phyloP scores from a whole-genome alignment of 148 eudicot genomes.

The Camellia sinensis region DNA sequence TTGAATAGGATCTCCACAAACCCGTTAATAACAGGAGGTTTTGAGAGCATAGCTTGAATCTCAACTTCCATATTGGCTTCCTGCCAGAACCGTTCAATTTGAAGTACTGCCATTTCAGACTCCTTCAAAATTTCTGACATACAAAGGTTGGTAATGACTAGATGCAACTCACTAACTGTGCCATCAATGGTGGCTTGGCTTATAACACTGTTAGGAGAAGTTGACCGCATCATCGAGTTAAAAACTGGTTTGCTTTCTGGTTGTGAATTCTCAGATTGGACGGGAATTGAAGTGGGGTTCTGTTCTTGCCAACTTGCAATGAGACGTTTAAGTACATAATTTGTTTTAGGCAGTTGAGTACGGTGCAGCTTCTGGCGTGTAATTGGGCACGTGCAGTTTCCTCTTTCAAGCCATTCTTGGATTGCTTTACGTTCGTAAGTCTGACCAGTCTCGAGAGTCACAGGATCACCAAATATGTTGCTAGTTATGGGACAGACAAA shows the following conservation, averaged over 20 bases:
- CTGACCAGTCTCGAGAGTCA: constrained; percentile 57
- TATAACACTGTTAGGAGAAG: constrained; percentile 36
- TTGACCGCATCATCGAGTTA: constrained; percentile 10
- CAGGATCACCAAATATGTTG: constrained; percentile 48
- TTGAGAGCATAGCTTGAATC: constrained; percentile 37
- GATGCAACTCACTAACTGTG: constrained; percentile 30
- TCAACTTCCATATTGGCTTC: constrained; percentile 33
- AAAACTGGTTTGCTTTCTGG: constrained; percentile 18
- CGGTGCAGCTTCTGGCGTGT: constrained; percentile 48
- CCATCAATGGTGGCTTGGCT: constrained; percentile 36
- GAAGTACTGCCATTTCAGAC: constrained; percentile 42
- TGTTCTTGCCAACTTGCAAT: constrained; percentile 48
- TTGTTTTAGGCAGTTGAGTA: constrained; percentile 44
- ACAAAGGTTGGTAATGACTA: constrained; percentile 41
- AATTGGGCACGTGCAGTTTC: constrained; percentile 47
- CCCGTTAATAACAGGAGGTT: constrained; percentile 45
- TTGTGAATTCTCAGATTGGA: constrained; percentile 16
- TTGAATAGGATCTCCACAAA: constrained; percentile 50
- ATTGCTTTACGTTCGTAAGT: constrained; percentile 51
- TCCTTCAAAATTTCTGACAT: constrained; percentile 37
- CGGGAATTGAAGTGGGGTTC: constrained; percentile 16
- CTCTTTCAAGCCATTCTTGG: constrained; percentile 54
- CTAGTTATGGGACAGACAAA: constrained; percentile 56
- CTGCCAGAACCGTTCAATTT: constrained; percentile 37
- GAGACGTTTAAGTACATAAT: constrained; percentile 50